Percentiles rank a stretch among this genome's conserved stretches.
Conservation (phyloP, 2,329 filamentous ascomycete species). For the Aphanocladium album region DNA sequence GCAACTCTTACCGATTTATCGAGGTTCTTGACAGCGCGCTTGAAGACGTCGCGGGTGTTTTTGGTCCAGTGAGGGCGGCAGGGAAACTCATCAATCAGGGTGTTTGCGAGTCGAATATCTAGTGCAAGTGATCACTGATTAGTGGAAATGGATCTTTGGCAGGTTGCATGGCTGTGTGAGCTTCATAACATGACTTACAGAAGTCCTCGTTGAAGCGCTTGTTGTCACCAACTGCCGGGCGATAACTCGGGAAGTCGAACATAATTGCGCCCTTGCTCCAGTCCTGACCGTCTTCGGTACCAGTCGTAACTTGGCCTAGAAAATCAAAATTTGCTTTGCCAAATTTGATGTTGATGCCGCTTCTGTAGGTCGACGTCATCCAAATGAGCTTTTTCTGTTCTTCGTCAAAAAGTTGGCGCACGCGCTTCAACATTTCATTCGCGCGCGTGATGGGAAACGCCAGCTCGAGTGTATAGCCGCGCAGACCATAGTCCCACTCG, state of each 20-base stretch:
- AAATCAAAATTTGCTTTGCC: slow-evolving; percentile 44
- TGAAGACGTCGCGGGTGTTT: slow-evolving; percentile 44
- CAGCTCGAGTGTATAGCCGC: slow-evolving; percentile 45
- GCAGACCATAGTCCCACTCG: slow-evolving; percentile 46
- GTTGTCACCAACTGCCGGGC: slow-evolving; percentile 39
- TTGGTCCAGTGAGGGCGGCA: slow-evolving; percentile 51
- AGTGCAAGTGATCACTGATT: too few species aligned
- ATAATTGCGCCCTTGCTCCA: slow-evolving; percentile 47
- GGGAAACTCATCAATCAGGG: slow-evolving; percentile 44
- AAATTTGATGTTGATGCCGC: slow-evolving; percentile 50
- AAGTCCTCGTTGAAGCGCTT: slow-evolving; percentile 46
- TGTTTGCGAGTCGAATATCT: slow-evolving; percentile 13
- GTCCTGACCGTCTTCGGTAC: slow-evolving; percentile 43
- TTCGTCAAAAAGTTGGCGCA: slow-evolving; percentile 43
- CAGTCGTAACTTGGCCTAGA: slow-evolving; percentile 44
- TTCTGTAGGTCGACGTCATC: slow-evolving; percentile 47
- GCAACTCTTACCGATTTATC: slow-evolving; percentile 34
- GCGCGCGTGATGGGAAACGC: slow-evolving; percentile 46
- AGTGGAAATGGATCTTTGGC: too few species aligned
- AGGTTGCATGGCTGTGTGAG: too few species aligned
- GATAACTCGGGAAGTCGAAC: slow-evolving; percentile 48
- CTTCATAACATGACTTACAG: slow-evolving; percentile 26
- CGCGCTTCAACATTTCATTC: slow-evolving; percentile 44
- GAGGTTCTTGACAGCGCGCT: slow-evolving; percentile 40
- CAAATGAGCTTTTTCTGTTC: slow-evolving; percentile 36